Base-by-base conservation (phyloP, 768 basidiomycete species). In the Calocybe gangraenosa region DNA sequence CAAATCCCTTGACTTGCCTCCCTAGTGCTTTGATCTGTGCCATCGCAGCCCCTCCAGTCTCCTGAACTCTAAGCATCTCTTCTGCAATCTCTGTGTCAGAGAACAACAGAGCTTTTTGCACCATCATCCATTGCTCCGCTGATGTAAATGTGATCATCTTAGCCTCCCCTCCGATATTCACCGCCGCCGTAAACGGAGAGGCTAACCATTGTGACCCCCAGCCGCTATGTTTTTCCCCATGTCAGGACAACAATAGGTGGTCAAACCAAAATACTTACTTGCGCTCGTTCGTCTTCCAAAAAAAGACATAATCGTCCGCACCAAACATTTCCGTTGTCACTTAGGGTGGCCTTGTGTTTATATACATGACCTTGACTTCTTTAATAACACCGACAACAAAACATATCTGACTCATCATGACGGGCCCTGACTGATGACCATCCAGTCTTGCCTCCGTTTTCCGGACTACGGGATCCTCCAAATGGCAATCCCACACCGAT, bases 61-160 rank as follows among this genome's bases (percentile, higher is more conserved):
- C 63, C 2, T 46, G 57, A 14, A 70, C 60, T 2, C 46, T 60
- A 22, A 79, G 51, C 9, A 81, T 69, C 45, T 70, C 59, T 21
- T 66, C 58, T 4, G 76, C 73, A 2, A 75, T 56, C 7, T 54
- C 65, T 7, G 42, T 22, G 52, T 82, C 79, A 9, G 56, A 52
- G 63, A 83, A 83, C 3, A 82, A 51, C 5, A 80, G 58, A 7
- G 80, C 79, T 56, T 82, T 82, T 48, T 75, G 73, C 32, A 74
- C 65, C 82, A 82, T 84, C 81, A 83, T 83, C 73, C 74, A 82
- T 51, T 83, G 80, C 59, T 83, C 82, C 0, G 76, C 70, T 2
- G 75, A 73, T 5, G 60, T 62, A 55, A 80, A 80, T 0, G 42
- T 54, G 18, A 68, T 56, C 2, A 52, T 55, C 45, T 68, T 63